Evolutionary conservation across 495 filamentous ascomycete genomes (phyloP).

Genomic region (Trichoderma asperelloides): DNA sequence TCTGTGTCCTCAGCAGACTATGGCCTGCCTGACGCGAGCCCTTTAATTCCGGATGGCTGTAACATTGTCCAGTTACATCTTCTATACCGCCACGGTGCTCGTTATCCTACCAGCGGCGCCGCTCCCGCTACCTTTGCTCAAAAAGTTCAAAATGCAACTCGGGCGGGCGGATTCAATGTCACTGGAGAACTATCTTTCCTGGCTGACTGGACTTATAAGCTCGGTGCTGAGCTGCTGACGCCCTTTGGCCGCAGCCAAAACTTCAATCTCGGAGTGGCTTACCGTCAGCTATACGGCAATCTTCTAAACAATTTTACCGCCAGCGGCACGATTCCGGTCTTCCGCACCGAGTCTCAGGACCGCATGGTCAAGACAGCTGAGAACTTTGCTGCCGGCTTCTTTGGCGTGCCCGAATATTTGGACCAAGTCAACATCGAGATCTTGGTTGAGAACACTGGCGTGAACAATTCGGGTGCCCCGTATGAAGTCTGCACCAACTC

Average conservation of each 20-base stretch:
- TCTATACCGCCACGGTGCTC: constrained; percentile 22
- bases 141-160: constrained; percentile 21
- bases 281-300: constrained; percentile 37
- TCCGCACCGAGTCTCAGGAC: constrained; percentile 29
- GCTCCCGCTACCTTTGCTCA: constrained; percentile 19
- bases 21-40: constrained; percentile 21
- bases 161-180: constrained; percentile 24
- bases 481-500: constrained; percentile 26
- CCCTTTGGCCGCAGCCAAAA: constrained; percentile 28
- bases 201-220: constrained; percentile 42
- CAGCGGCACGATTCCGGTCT: constrained; percentile 24
- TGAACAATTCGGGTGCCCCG: constrained; percentile 24
- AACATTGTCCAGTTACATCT: constrained; percentile 46
- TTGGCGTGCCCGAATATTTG: constrained; percentile 29
- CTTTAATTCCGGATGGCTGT: constrained; percentile 28
- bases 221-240: constrained; percentile 45
- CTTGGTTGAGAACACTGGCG: constrained; percentile 22
- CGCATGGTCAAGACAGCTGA: constrained; percentile 31
- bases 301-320: constrained; percentile 32
- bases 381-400: constrained; percentile 33
- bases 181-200: constrained; percentile 41
- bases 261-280: constrained; percentile 30
- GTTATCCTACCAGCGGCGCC: constrained; percentile 22
- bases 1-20: constrained; percentile 22
- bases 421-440: constrained; percentile 27